Percentiles rank a stretch among this genome's conserved stretches.
These are phyloP conservation scores for Eucalyptus rudis DNA, from an alignment of 345 rosid genomes.

Conservation along the genomic window DNA sequence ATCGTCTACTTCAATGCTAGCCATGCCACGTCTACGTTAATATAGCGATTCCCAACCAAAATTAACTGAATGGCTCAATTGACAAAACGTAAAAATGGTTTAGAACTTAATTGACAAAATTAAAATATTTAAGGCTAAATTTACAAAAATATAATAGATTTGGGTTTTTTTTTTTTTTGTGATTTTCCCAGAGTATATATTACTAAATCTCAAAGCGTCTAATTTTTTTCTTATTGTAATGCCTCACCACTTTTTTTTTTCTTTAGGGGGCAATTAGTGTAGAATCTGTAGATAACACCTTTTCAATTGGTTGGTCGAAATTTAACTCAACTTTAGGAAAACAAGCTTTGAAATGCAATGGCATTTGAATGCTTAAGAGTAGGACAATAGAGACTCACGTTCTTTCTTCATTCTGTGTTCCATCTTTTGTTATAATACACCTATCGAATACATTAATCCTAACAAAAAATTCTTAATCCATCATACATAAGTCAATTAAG, in stretches of 20 bases:
- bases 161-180: too few relatives aligned
- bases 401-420: background rate
- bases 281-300: background rate
- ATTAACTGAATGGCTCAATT: too few relatives aligned
- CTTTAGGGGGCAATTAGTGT: too few relatives aligned
- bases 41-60: rapidly evolving
- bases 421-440: background rate
- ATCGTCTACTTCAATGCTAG: background rate
- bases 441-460: background rate
- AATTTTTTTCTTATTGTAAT: background rate
- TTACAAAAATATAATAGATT: too few relatives aligned
- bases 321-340: background rate
- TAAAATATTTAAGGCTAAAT: too few relatives aligned
- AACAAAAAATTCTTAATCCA: too few relatives aligned
- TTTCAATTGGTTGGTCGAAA: too few relatives aligned
- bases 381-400: background rate
- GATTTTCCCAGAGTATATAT: background rate
- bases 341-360: background rate
- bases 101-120: rapidly evolving
- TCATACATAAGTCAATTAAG: too few relatives aligned
- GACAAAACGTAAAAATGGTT: too few relatives aligned
- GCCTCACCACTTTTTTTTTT: background rate
- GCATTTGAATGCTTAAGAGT: background rate
- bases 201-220: background rate
- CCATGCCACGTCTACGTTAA: rapidly evolving